phyloP scores from a whole-genome alignment of 129 eudicot genomes.

The Flaveria linearis region DNA sequence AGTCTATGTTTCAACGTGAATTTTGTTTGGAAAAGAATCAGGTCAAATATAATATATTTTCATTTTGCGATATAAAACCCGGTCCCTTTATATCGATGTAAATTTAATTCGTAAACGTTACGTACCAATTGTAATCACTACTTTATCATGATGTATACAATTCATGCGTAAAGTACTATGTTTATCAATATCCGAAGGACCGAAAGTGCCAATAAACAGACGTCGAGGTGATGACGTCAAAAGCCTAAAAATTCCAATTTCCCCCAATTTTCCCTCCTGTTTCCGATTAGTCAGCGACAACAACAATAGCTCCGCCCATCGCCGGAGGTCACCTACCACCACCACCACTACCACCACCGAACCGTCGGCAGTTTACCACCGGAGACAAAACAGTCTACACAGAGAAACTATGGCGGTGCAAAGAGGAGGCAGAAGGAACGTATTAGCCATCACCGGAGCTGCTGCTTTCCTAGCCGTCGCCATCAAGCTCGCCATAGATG shows the following conservation, averaged over 20 bases:
- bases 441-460: slow-evolving; percentile 75
- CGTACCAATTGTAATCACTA: too few relatives aligned
- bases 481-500: slow-evolving; percentile 57
- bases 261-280: slow-evolving; percentile 82
- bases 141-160: too few relatives aligned
- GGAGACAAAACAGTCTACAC: slow-evolving; percentile 10
- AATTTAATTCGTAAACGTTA: too few relatives aligned
- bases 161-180: too few relatives aligned
- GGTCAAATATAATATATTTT: too few relatives aligned
- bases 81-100: too few relatives aligned
- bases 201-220: not conserved
- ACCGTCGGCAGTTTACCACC: slow-evolving; percentile 21
- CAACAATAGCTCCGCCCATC: slow-evolving; percentile 32
- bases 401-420: slow-evolving; percentile 37
- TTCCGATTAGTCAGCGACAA: slow-evolving; percentile 42
- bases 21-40: too few relatives aligned
- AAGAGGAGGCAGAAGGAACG: slow-evolving; percentile 43
- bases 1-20: too few relatives aligned
- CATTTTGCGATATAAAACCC: too few relatives aligned
- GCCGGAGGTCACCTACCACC: slow-evolving; percentile 17
- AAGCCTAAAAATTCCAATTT: slow-evolving; percentile 25
- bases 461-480: slow-evolving; percentile 80
- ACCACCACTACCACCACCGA: not conserved
- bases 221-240: slow-evolving; percentile 15
- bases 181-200: not conserved